These are phyloP conservation scores for Polygonum aviculare DNA, from an alignment of 148 eudicot genomes.

Conservation along the genomic window DNA sequence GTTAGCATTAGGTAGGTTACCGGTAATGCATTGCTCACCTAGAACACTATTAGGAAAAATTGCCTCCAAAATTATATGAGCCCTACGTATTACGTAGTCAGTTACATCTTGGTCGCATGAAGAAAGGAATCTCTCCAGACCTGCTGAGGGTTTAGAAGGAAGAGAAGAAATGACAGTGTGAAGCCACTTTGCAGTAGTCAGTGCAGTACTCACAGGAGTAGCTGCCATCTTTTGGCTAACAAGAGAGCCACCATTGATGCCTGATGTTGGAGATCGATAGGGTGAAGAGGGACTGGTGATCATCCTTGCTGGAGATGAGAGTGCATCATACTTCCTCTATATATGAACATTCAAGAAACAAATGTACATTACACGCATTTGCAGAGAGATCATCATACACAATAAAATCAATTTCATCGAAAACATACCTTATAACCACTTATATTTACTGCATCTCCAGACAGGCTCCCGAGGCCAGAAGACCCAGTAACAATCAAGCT, in stretches of 20 bases:
- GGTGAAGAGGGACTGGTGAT: constrained; percentile 71
- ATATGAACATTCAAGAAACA: not conserved
- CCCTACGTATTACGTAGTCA: constrained; percentile 59
- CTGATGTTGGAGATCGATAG: constrained; percentile 53
- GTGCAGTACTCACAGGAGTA: constrained; percentile 96
- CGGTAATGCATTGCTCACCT: constrained; percentile 53
- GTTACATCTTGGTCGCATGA: constrained; percentile 72
- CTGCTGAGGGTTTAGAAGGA: constrained; percentile 67
- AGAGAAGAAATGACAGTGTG: constrained; percentile 75
- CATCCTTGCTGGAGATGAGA: constrained; percentile 79
- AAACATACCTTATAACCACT: constrained; percentile 60
- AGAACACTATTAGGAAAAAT: constrained; percentile 82
- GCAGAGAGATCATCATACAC: not conserved
- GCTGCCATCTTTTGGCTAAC: constrained; percentile 37
- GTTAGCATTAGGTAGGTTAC: constrained; percentile 52
- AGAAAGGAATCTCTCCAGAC: constrained; percentile 54
- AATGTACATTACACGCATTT: not conserved
- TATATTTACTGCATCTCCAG: constrained; percentile 63
- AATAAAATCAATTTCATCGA: not conserved
- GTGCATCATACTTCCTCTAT: constrained; percentile 54
- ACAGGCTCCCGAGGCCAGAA: constrained; percentile 54
- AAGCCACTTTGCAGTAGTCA: constrained; percentile 98
- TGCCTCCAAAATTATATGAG: constrained; percentile 81
- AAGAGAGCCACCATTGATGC: constrained; percentile 25
- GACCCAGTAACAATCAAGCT: constrained; percentile 51